These are phyloP conservation scores for Fusarium udum DNA, from an alignment of 2,329 filamentous ascomycete species.

Conservation along the genomic window DNA sequence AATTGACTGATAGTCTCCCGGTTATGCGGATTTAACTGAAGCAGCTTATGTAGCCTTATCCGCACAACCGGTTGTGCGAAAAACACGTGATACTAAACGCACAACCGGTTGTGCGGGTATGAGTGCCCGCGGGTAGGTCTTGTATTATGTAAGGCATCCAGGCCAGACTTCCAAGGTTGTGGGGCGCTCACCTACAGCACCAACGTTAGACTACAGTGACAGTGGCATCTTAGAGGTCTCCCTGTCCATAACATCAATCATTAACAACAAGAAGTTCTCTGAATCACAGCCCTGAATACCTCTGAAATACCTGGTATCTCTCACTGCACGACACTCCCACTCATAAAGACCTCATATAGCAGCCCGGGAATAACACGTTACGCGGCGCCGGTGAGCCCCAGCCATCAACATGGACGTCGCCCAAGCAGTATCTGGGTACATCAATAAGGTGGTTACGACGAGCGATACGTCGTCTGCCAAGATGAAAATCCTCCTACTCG, in stretches of 20 bases:
- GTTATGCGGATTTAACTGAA: no score
- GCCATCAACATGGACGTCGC: constrained; percentile 85
- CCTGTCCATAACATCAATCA: constrained; percentile 15
- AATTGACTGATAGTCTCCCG: no score
- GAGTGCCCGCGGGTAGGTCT: no score
- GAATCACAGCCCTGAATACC: not conserved
- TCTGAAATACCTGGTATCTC: not conserved
- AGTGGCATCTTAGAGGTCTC: constrained; percentile 26
- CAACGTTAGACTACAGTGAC: not conserved
- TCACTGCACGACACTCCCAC: not conserved
- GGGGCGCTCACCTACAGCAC: constrained; percentile 18
- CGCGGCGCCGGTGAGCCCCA: constrained; percentile 27
- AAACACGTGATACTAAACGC: no score
- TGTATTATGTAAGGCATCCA: constrained; percentile 35
- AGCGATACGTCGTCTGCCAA: constrained; percentile 79
- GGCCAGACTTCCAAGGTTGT: constrained; percentile 24
- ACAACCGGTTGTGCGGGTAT: no score
- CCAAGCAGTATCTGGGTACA: constrained; percentile 91
- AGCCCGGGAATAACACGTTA: not conserved
- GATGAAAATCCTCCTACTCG: constrained; percentile 97
- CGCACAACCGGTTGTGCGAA: no score
- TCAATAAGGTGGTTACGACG: constrained; percentile 89
- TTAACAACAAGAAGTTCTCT: not conserved
- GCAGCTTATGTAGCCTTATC: no score
- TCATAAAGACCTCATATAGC: not conserved